These are phyloP conservation scores for Plasmopara muralis DNA, from an alignment of 352 stramenopile species.

Conservation along the genomic window DNA sequence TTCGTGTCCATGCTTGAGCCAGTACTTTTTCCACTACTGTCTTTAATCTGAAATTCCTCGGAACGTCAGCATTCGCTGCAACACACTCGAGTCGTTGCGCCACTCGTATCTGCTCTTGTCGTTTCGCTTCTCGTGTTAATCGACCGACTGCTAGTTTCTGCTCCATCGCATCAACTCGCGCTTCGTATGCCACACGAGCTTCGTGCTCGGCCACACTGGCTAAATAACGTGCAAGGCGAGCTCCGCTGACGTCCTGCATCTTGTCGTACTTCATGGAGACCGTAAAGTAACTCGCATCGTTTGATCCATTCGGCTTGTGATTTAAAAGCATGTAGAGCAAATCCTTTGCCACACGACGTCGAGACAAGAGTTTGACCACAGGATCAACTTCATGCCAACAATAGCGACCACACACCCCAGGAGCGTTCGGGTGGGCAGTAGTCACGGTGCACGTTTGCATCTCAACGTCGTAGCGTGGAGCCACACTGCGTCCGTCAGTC, in stretches of 20 bases:
- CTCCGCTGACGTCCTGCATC: slow-evolving; percentile 39
- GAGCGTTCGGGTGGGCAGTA: slow-evolving; percentile 44
- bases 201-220: slow-evolving; percentile 33
- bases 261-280: slow-evolving; percentile 47
- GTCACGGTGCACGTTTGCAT: slow-evolving; percentile 45
- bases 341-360: slow-evolving; percentile 45
- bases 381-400: slow-evolving; percentile 55
- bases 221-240: slow-evolving; percentile 40
- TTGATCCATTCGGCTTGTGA: slow-evolving; percentile 23
- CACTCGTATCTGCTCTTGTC: slow-evolving; percentile 55
- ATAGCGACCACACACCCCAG: slow-evolving; percentile 53
- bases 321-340: slow-evolving; percentile 51
- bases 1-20: slow-evolving; percentile 39
- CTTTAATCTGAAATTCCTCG: slow-evolving; percentile 18
- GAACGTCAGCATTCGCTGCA: slow-evolving; percentile 21
- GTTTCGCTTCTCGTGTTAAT: slow-evolving; percentile 49
- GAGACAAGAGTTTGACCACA: slow-evolving; percentile 27
- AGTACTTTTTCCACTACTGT: slow-evolving; percentile 7
- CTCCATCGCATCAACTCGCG: slow-evolving; percentile 54
- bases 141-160: slow-evolving; percentile 53
- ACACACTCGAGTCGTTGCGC: slow-evolving; percentile 42
- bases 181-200: slow-evolving; percentile 44
- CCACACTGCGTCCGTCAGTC: slow-evolving; percentile 10
- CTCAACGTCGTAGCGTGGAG: slow-evolving; percentile 40
- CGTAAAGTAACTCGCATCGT: slow-evolving; percentile 42